Evolutionary conservation across 768 basidiomycete species (phyloP).

Genomic region (Hygrophoropsis aurantiaca): DNA sequence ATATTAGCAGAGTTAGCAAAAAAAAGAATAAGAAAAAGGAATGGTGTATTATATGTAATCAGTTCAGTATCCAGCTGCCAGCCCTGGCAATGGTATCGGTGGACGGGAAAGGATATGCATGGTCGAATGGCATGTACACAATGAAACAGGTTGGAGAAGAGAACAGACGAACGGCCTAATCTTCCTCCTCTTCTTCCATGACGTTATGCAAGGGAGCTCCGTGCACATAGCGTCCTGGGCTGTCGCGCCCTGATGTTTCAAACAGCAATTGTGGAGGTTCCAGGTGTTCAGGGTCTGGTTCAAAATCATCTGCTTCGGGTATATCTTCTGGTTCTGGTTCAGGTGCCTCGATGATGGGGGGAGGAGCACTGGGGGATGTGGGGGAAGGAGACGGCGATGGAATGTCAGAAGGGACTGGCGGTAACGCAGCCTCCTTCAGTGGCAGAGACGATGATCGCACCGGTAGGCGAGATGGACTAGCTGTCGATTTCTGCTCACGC

Average conservation of each 20-base stretch:
- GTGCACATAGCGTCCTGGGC: slow-evolving; percentile 75
- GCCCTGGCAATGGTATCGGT: slow-evolving; percentile 3
- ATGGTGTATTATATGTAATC: slow-evolving; percentile 6
- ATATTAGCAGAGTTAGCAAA: slow-evolving; percentile 24
- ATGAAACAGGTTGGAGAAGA: background rate
- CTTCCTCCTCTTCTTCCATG: slow-evolving; percentile 74
- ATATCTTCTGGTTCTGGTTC: slow-evolving; percentile 27
- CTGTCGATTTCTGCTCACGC: slow-evolving; percentile 46
- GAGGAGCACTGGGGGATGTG: slow-evolving; percentile 15
- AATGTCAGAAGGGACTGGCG: slow-evolving; percentile 4
- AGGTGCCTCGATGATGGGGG: slow-evolving; percentile 22
- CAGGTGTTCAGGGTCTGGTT: slow-evolving; percentile 11
- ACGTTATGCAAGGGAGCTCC: slow-evolving; percentile 88
- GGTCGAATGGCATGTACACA: slow-evolving; percentile 20
- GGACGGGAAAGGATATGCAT: slow-evolving; percentile 1
- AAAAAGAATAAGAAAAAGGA: slow-evolving; percentile 6
- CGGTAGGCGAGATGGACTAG: slow-evolving; percentile 32
- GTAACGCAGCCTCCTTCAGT: slow-evolving; percentile 8
- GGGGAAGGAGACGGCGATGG: slow-evolving; percentile 13
- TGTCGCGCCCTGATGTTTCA: slow-evolving; percentile 55
- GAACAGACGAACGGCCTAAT: background rate
- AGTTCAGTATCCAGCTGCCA: background rate
- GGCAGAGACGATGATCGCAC: slow-evolving; percentile 25
- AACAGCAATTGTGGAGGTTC: slow-evolving; percentile 35
- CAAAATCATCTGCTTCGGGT: slow-evolving; percentile 9